Evolutionary conservation across 768 basidiomycete genomes (phyloP), one percentile per base, ranked within the genome.

Genomic region (Cystoderma amianthinum): DNA sequence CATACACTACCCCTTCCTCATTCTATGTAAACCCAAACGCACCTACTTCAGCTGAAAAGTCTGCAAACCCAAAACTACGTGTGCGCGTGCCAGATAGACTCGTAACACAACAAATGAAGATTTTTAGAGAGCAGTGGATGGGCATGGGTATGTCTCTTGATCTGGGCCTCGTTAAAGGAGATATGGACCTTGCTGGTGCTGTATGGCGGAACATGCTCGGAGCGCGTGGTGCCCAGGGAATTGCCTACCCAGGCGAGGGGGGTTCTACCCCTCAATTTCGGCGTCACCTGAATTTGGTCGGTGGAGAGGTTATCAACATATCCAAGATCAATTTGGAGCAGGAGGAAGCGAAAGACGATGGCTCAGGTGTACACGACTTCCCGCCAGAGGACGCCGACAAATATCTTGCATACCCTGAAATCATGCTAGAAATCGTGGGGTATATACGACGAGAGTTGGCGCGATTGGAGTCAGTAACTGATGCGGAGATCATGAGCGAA

Each of bases 181-280:
- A 98, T 57, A 69, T 76, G 45, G 87, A 93, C 48, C 69, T 98
- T 61, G 90, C 94, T 1, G 84, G 69, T 11, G 86, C 89, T 1
- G 64, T 96, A 0, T 98, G 95, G 95, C 71, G 95, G 37, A 96
- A 97, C 58, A 53, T 96, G 25, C 80, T 96, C 30, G 91, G 86
- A 5, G 87, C 79, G 1, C 74, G 90, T 10, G 93, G 91, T 4
- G 86, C 86, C 6, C 69, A 72, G 44, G 86, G 85, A 2, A 82
- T 89, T 40, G 67, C 65, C 2, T 69, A 69, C 42, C 62, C 67
- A 3, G 51, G 59, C 18, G 25, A 55, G 10, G 20, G 43, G 15
- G 38, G 47, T 1, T 25, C 49, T 24, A 42, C 52, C 24, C 47
- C 36, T 36, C 56, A 37, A 13, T 86, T 78, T 62, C 64, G 82